phyloP scores from a whole-genome alignment of 768 basidiomycete species.

The Naganishia vishniacii region DNA sequence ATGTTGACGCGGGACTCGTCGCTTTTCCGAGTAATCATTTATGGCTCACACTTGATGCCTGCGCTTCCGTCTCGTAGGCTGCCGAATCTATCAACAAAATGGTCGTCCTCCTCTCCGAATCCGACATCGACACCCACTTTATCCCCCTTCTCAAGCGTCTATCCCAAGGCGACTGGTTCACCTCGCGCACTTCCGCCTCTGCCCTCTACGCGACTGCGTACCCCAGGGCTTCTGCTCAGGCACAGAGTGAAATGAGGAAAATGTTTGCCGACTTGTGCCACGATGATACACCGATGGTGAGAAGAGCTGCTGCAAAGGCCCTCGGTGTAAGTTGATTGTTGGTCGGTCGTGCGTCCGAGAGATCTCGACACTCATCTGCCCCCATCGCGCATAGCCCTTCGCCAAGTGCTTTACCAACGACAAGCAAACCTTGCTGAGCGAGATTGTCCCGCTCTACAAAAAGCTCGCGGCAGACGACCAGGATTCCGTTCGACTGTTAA shows the following conservation, averaged over 20 bases:
- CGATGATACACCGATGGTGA: constrained; percentile 98
- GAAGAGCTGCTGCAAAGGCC: constrained; percentile 91
- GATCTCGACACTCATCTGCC: constrained; percentile 12
- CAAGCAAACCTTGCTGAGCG: constrained; percentile 67
- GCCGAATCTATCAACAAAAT: constrained; percentile 92
- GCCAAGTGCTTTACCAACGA: constrained; percentile 68
- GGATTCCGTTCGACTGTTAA: constrained; percentile 91
- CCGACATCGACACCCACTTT: constrained; percentile 81
- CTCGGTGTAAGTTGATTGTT: constrained; percentile 69
- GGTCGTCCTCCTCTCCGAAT: constrained; percentile 65
- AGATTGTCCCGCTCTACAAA: constrained; percentile 85
- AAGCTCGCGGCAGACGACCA: constrained; percentile 93
- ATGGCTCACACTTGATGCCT: no score
- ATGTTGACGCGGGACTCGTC: constrained; percentile 31
- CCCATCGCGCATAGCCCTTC: constrained; percentile 57
- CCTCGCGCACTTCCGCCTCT: constrained; percentile 89
- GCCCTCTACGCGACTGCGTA: constrained; percentile 90
- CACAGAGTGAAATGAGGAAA: constrained; percentile 76
- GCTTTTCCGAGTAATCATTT: no score
- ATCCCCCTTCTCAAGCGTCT: constrained; percentile 85
- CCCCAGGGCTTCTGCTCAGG: constrained; percentile 47
- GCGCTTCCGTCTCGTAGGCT: constrained; percentile 56
- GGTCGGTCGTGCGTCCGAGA: no score
- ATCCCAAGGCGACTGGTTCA: constrained; percentile 96
- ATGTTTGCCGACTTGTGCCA: constrained; percentile 72